Conservation (phyloP, 108 stramenopile species). For the Skeletonema grethae region DNA sequence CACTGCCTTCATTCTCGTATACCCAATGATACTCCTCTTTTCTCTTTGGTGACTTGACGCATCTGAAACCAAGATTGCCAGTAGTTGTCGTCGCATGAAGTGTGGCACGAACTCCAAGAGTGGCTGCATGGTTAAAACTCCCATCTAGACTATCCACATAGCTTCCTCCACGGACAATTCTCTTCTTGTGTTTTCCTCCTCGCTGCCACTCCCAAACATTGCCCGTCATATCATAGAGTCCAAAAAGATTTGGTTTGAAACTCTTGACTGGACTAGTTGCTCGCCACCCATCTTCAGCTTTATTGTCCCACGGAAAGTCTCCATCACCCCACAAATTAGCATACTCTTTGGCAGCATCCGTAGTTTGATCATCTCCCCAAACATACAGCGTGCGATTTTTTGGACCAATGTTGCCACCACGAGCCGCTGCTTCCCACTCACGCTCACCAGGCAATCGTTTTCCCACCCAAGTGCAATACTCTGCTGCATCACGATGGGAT, state of each 20-base stretch:
- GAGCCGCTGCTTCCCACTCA: constrained; percentile 93
- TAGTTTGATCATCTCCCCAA: constrained; percentile 71
- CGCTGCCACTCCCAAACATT: constrained; percentile 96
- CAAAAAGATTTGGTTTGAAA: constrained; percentile 82
- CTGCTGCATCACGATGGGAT: constrained; percentile 91
- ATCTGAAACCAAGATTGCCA: constrained; percentile 86
- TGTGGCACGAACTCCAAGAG: constrained; percentile 76
- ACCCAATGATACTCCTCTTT: constrained; percentile 76
- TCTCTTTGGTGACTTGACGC: constrained; percentile 75
- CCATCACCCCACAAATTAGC: constrained; percentile 87
- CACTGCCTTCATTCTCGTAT: constrained; percentile 64
- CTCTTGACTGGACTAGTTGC: constrained; percentile 82
- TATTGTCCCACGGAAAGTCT: constrained; percentile 79
- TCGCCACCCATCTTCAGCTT: constrained; percentile 83
- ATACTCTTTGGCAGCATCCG: constrained; percentile 55
- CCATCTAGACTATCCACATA: constrained; percentile 90
- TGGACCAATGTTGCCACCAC: constrained; percentile 77
- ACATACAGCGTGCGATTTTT: constrained; percentile 74
- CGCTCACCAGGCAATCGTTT: constrained; percentile 88
- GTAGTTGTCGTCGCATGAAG: constrained; percentile 86
- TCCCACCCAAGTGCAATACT: constrained; percentile 92
- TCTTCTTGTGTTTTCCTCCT: constrained; percentile 86
- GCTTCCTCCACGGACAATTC: constrained; percentile 87
- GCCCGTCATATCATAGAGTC: constrained; percentile 91
- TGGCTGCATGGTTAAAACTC: constrained; percentile 83